Base-by-base conservation (phyloP, 176 grass and related monocot species). In the Thinopyrum elongatum region DNA sequence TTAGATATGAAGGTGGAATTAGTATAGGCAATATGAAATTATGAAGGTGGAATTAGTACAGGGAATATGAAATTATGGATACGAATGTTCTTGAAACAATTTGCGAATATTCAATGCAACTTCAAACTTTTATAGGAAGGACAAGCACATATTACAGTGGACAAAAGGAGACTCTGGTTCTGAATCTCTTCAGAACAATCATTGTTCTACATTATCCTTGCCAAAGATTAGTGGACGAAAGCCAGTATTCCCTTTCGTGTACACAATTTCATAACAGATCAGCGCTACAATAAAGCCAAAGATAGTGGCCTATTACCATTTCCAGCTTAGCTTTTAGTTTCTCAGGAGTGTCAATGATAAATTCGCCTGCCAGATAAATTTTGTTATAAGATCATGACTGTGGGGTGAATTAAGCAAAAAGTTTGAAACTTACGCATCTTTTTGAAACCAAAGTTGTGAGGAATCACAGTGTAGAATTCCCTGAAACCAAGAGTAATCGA, bases 281-380 rank as follows among this genome's bases (percentile, higher is more conserved):
- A 55, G 47, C 42, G 44, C 25, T 23, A 33, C 63, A 64, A 6
- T 11, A 67, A 65, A 84, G 59, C 25, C 67, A 44, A 47, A 15
- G 26, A 30, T 78, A 71, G 77, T 77, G 82, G 13, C 49, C 55
- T 79, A 49, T 89, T 98, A 98, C 95, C 93, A 98, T 95, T 87
- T 95, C 90, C 30, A 98, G 84, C 87, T 95, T 98, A 47, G 80
- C 84, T 88, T 98, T 98, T 66, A 98, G 84, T 87, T 98, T 98
- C 79, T 93, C 80, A 67, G 95, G 91, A 39, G 88, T 94, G 23
- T 98, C 88, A 9, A 98, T 98, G 71, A 92, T 89, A 90, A 95
- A 98, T 76, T 92, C 89, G 89, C 91, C 95, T 95, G 93, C 5
- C 33, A 92, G 55, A 75, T 78, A 29, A 30, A 29, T 83, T 80